Evolutionary conservation across 495 filamentous ascomycete genomes (phyloP).

Genomic region (Jackrogersella minutella): DNA sequence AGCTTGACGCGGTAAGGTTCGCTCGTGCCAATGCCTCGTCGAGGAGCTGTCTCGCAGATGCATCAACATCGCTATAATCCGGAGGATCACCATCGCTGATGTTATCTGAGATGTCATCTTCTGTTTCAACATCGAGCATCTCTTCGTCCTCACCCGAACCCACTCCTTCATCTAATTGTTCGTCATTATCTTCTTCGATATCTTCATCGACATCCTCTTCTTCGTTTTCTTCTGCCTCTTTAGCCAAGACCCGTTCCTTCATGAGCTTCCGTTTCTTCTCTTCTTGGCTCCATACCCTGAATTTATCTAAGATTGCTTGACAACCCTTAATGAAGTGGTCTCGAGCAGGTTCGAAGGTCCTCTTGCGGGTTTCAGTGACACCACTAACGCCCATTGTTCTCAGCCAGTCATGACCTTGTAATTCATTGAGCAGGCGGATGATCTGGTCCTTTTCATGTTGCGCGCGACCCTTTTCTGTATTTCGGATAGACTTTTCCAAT

Average conservation of each 20-base stretch:
- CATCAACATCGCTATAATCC: conserved; percentile 76
- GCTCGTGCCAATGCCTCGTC: conserved; percentile 67
- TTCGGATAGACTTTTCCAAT: conserved; percentile 91
- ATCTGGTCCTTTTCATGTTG: conserved; percentile 92
- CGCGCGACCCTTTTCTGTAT: conserved; percentile 89
- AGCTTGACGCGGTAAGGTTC: conserved; percentile 34
- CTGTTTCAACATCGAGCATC: conserved; percentile 36
- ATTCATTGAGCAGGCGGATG: conserved; percentile 82
- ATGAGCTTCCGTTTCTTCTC: conserved; percentile 81
- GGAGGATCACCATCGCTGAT: conserved; percentile 60
- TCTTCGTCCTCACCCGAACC: conserved; percentile 38
- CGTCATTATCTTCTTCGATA: conserved; percentile 42
- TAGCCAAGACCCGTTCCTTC: conserved; percentile 65
- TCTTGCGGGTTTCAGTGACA: conserved; percentile 82
- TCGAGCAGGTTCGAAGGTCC: conserved; percentile 84
- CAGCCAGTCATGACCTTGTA: conserved; percentile 93
- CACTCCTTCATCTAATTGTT: conserved; percentile 37
- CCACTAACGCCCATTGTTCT: conserved; percentile 91
- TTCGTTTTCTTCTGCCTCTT: conserved; percentile 53
- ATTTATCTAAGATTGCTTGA: conserved; percentile 81
- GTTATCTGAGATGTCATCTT: conserved; percentile 45
- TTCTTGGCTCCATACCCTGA: conserved; percentile 85
- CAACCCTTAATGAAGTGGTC: conserved; percentile 84
- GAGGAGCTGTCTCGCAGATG: conserved; percentile 74
- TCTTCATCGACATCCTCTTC: conserved; percentile 42